Evolutionary conservation across 345 rosid genomes (phyloP).

Genomic region (Xanthoceras sorbifolium): DNA sequence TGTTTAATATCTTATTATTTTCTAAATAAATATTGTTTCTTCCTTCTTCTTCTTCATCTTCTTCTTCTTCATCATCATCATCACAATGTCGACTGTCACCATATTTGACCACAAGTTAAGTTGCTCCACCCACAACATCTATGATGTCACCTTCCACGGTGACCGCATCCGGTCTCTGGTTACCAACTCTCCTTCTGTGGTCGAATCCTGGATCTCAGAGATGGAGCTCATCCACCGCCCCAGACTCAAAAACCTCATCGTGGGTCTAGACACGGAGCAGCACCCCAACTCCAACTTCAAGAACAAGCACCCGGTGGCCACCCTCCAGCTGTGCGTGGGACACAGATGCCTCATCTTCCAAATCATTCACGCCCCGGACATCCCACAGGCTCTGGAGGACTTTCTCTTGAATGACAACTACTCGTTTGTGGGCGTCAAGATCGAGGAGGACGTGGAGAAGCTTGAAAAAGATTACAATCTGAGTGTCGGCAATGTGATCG

Average conservation of each 20-base stretch:
- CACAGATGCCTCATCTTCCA: conserved; percentile 43
- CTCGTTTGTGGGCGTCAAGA: conserved; percentile 42
- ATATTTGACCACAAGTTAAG: conserved; percentile 31
- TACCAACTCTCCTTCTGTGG: conserved; percentile 33
- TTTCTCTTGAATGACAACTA: conserved; percentile 25
- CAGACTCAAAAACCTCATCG: conserved; percentile 18
- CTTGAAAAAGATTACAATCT: conserved; percentile 33
- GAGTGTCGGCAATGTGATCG: conserved; percentile 31
- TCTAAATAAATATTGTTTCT: too few species aligned
- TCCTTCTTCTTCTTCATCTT: too few species aligned
- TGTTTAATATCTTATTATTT: too few species aligned
- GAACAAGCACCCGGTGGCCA: conserved; percentile 36
- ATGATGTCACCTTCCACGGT: conserved; percentile 40
- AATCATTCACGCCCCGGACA: conserved; percentile 32
- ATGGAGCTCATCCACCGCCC: conserved; percentile 5
- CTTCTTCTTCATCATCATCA: too few species aligned
- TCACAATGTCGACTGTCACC: conserved; percentile 28
- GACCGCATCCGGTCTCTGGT: conserved; percentile 38
- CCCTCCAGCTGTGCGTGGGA: conserved; percentile 41
- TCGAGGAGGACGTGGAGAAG: conserved; percentile 38
- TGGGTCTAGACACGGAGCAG: conserved; percentile 56
- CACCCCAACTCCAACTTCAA: conserved; percentile 36
- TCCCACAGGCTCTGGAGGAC: conserved; percentile 31
- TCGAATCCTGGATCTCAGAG: conserved; percentile 35
- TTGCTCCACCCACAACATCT: conserved; percentile 43